A percentile compares a stretch with the other conserved stretches of the same genome.
Conservation (phyloP, 2,329 filamentous ascomycete species). For the Mycogone perniciosa region DNA sequence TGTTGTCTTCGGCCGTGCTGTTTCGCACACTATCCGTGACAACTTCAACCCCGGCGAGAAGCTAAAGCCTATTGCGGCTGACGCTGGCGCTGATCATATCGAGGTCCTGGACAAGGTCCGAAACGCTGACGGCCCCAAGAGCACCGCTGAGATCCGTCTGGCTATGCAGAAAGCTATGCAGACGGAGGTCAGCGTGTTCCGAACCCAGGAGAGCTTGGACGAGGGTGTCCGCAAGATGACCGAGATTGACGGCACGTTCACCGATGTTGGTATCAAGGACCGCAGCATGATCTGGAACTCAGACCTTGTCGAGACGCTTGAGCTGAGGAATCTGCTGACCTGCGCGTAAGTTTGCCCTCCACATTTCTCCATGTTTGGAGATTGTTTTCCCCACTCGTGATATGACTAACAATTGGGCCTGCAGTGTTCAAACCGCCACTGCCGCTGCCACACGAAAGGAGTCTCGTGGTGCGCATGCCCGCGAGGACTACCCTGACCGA, state of each 20-base stretch:
- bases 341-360: conserved; percentile 68
- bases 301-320: conserved; percentile 91
- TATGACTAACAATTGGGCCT: background rate
- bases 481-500: conserved; percentile 93
- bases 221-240: conserved; percentile 86
- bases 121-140: conserved; percentile 76
- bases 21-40: conserved; percentile 94
- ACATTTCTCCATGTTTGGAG: background rate
- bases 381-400: background rate
- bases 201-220: conserved; percentile 87
- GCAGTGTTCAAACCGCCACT: conserved; percentile 79
- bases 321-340: conserved; percentile 90
- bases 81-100: conserved; percentile 85
- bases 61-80: conserved; percentile 72
- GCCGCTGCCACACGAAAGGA: conserved; percentile 93
- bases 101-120: conserved; percentile 78
- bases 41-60: conserved; percentile 79
- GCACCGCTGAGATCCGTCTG: conserved; percentile 79
- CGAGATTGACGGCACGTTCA: conserved; percentile 74
- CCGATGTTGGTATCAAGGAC: conserved; percentile 89
- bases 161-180: conserved; percentile 99
- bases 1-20: conserved; percentile 94
- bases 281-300: conserved; percentile 99
- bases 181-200: conserved; percentile 93
- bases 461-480: conserved; percentile 92